These are phyloP conservation scores for Amphibolis antarctica DNA, from an alignment of 106 monocot genomes.

Conservation along the genomic window DNA sequence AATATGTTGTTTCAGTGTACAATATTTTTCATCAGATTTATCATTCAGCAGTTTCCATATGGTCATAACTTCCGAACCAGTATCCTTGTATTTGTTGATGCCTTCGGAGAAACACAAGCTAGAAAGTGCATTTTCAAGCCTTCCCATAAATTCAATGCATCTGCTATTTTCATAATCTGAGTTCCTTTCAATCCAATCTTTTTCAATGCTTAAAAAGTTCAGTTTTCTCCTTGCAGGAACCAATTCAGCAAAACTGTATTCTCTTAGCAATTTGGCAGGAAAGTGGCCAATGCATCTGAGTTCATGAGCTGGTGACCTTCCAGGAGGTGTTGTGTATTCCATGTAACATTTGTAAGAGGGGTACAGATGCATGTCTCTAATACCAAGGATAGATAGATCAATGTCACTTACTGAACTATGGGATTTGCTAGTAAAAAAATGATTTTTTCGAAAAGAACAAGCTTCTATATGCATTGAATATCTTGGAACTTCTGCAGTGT, in stretches of 20 bases:
- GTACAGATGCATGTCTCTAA: conserved; percentile 28
- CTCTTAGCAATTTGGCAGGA: conserved; percentile 42
- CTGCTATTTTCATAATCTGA: conserved; percentile 35
- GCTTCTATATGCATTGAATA: conserved; percentile 12
- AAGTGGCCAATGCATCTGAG: conserved; percentile 72
- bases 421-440: conserved; percentile 23
- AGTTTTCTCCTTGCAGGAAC: conserved; percentile 36
- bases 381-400: conserved; percentile 34
- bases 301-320: conserved; percentile 33
- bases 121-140: conserved; percentile 63
- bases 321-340: conserved; percentile 23
- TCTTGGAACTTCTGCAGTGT: conserved; percentile 15
- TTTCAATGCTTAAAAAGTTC: conserved; percentile 33
- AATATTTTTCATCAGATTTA: conserved; percentile 34
- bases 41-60: conserved; percentile 61
- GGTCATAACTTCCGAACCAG: conserved; percentile 39
- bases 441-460: conserved; percentile 12
- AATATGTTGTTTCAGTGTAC: conserved; percentile 47
- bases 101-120: conserved; percentile 39
- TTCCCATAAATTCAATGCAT: conserved; percentile 37
- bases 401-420: conserved; percentile 28
- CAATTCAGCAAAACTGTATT: conserved; percentile 39
- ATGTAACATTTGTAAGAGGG: conserved; percentile 25
- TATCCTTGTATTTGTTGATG: conserved; percentile 27
- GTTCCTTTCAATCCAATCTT: conserved; percentile 47